Evolutionary conservation across 495 filamentous ascomycete species (phyloP), one percentile per base, ranked within the genome.

Genomic region (Lichenothelia convexa): DNA sequence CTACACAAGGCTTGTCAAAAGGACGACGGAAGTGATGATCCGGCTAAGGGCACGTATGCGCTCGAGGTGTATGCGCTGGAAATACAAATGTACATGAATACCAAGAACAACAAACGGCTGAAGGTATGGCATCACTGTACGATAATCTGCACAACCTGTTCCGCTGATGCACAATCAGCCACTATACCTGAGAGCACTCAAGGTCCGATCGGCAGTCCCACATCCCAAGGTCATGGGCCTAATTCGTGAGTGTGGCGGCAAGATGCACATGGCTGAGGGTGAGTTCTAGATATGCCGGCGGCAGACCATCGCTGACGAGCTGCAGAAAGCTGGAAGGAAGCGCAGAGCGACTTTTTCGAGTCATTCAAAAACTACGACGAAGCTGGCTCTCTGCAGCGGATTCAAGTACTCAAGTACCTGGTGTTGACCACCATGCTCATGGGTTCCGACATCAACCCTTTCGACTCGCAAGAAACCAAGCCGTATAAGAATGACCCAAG

Each of bases 181-280:
- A 2, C 66, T 97, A 3, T 97, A 94, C 55, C 75, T 93, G 48
- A 74, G 78, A 34, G 86, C 89, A 4, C 68, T 95, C 11, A 77
- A 77, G 34, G 87, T 97, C 16, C 73, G 80, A 35, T 95, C 89
- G 30, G 89, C 91, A 0, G 91, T 97, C 5, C 86, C 89, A 8
- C 89, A 97, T 57, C 89, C 89, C 35, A 93, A 92, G 61, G 92
- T 97, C 49, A 94, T 95, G 82, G 89, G 89, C 21, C 83, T 95
- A 52, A 95, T 97, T 51, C 79, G 91, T 34, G 89, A 97, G 58
- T 95, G 89, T 55, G 91, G 89, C 45, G 89, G 89, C 41, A 97
- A 97, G 63, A 97, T 97, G 89, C 86, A 97, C 58, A 94, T 97
- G 91, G 92, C 82, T 50, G 89, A 97, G 63, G 64, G 61, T 60